A percentile compares a stretch with the other conserved stretches of the same genome.
phyloP scores from a whole-genome alignment of 2,329 filamentous ascomycete genomes.

The Uncinocarpus reesii region DNA sequence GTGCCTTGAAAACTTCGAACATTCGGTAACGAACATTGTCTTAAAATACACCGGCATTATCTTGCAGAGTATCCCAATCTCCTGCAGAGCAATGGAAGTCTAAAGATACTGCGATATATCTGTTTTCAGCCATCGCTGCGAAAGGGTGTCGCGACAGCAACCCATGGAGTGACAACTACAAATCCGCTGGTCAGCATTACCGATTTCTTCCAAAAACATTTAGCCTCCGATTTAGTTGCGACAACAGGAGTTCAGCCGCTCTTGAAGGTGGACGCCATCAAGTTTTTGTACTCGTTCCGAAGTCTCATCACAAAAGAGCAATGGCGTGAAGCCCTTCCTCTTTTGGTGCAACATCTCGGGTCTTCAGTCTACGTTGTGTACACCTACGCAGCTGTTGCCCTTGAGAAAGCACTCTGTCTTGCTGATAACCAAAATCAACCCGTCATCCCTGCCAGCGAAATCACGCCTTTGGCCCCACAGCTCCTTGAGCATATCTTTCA shows the following conservation, averaged over 20 bases:
- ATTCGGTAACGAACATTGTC: conserved; percentile 74
- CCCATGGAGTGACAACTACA: conserved; percentile 80
- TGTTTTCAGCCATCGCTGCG: conserved; percentile 87
- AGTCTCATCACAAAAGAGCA: conserved; percentile 86
- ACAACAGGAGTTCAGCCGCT: conserved; percentile 63
- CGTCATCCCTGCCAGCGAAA: conserved; percentile 68
- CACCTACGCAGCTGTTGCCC: conserved; percentile 90
- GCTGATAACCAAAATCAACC: conserved; percentile 63
- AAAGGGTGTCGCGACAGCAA: conserved; percentile 79
- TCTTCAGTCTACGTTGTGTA: conserved; percentile 93
- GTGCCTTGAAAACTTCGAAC: conserved; percentile 80
- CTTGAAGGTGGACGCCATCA: conserved; percentile 94
- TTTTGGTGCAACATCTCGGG: conserved; percentile 81
- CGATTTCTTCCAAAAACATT: conserved; percentile 87
- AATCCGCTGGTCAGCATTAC: conserved; percentile 83
- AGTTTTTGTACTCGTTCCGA: conserved; percentile 93
- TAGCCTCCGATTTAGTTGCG: conserved; percentile 77
- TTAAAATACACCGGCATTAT: conserved; percentile 77
- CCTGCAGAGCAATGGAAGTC: conserved; percentile 73
- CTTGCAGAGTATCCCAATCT: conserved; percentile 62
- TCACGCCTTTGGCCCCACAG: conserved; percentile 73
- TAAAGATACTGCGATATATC: conserved; percentile 95
- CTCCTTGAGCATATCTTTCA: conserved; percentile 83
- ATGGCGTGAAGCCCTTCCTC: conserved; percentile 80
- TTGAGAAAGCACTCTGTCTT: conserved; percentile 85